Conservation (phyloP, 768 basidiomycete genomes). For the Amyloporia xantha region DNA sequence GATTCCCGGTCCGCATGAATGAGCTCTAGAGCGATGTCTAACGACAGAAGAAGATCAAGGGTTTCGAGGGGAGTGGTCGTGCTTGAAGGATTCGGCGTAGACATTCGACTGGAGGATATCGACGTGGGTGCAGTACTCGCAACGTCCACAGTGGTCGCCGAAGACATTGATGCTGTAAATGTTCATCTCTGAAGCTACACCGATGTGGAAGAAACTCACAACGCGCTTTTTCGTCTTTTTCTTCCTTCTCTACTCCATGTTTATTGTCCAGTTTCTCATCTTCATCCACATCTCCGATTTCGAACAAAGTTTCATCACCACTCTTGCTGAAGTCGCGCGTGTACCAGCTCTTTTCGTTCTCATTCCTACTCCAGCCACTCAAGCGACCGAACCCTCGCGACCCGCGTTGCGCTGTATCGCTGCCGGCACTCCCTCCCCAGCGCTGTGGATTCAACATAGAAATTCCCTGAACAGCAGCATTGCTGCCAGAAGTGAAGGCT, state of each 20-base stretch:
- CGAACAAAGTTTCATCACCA: conserved; percentile 41
- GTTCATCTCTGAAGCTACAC: too few species aligned
- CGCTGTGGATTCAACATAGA: conserved; percentile 86
- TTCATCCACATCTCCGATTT: conserved; percentile 39
- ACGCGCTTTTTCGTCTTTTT: conserved; percentile 6
- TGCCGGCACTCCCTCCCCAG: conserved; percentile 50
- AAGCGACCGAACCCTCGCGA: conserved; percentile 11
- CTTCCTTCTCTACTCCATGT: neutral
- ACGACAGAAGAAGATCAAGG: conserved; percentile 84
- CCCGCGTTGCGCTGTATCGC: conserved; percentile 9
- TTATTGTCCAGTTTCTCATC: conserved; percentile 13
- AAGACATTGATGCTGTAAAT: conserved; percentile 8
- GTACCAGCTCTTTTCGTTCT: conserved; percentile 16
- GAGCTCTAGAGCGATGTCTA: conserved; percentile 85
- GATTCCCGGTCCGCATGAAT: conserved; percentile 91
- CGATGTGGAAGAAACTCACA: conserved; percentile 4
- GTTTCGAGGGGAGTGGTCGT: conserved; percentile 33
- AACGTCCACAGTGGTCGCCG: conserved; percentile 1
- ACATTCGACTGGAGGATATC: conserved; percentile 2
- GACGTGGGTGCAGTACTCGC: neutral
- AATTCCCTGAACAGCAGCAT: conserved; percentile 76
- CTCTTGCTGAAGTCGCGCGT: conserved; percentile 30
- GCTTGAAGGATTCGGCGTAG: conserved; percentile 15
- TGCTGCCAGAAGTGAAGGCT: conserved; percentile 62
- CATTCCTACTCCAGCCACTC: conserved; percentile 9